Evolutionary conservation across 371 early-diverging fungal species (phyloP).

Genomic region (Mortierella sp.): DNA sequence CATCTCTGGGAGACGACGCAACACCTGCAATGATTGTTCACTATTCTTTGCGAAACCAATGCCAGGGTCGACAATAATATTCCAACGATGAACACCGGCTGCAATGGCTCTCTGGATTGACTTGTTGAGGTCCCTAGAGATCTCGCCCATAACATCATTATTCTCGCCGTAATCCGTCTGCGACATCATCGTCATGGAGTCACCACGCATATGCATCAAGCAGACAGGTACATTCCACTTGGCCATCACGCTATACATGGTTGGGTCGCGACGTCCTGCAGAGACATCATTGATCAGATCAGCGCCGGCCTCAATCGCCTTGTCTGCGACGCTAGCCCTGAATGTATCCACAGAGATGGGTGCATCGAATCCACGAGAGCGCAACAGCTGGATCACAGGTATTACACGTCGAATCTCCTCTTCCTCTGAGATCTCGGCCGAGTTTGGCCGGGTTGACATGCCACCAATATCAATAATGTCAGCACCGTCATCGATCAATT

Average conservation of each 20-base stretch:
- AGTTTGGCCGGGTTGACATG: conserved; percentile 92
- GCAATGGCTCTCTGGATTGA: conserved; percentile 77
- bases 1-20: conserved; percentile 79
- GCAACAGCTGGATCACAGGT: conserved; percentile 87
- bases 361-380: conserved; percentile 68
- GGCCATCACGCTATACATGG: conserved; percentile 86
- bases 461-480: conserved; percentile 98
- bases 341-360: conserved; percentile 97
- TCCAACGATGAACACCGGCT: conserved; percentile 93
- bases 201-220: conserved; percentile 98
- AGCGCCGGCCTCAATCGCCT: conserved; percentile 89
- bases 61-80: conserved; percentile 97
- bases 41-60: conserved; percentile 96
- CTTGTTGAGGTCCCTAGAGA: conserved; percentile 76
- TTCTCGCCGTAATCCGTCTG: conserved; percentile 79
- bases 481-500: conserved; percentile 85
- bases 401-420: conserved; percentile 89
- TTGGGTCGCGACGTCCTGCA: conserved; percentile 87
- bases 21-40: conserved; percentile 87
- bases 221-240: conserved; percentile 87
- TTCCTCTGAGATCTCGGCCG: conserved; percentile 80
- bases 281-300: conserved; percentile 95
- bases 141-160: conserved; percentile 78
- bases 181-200: conserved; percentile 88
- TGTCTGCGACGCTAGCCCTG: conserved; percentile 85